Conservation (phyloP, 1,284 basidiomycete genomes). For the Tremellales sp. region DNA sequence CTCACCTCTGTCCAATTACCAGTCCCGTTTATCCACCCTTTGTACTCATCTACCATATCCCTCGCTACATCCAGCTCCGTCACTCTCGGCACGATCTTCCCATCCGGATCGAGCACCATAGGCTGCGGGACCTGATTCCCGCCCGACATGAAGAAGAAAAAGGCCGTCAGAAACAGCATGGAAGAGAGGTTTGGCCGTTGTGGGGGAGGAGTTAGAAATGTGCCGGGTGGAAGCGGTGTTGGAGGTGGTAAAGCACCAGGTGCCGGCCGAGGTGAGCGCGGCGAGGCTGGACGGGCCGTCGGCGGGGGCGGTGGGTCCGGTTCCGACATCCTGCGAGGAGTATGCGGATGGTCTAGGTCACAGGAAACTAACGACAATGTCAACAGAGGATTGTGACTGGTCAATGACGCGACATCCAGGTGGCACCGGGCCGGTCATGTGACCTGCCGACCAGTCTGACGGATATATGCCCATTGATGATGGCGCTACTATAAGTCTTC, state of each 20-base stretch:
- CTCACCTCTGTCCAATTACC: constrained; percentile 42
- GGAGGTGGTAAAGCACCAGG: constrained; percentile 5
- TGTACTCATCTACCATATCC: constrained; percentile 28
- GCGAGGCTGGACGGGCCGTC: constrained; percentile 9
- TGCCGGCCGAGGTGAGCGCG: constrained; percentile 14
- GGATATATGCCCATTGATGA: too few species aligned
- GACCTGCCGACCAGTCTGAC: too few species aligned
- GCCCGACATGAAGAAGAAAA: constrained; percentile 48
- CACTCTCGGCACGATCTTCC: constrained; percentile 25
- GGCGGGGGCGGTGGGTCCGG: not conserved
- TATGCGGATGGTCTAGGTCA: too few species aligned
- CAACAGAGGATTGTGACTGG: too few species aligned
- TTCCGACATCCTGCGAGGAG: not conserved
- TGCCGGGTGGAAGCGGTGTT: constrained; percentile 4
- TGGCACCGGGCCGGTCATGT: too few species aligned
- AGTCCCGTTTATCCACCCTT: constrained; percentile 31
- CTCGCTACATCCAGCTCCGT: constrained; percentile 34
- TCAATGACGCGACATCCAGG: too few species aligned
- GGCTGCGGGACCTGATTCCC: constrained; percentile 23
- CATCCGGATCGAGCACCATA: constrained; percentile 34
- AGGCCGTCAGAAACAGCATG: constrained; percentile 44
- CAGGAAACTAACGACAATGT: too few species aligned
- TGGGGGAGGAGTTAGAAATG: constrained; percentile 6
- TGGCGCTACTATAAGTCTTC: too few species aligned
- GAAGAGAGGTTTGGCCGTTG: constrained; percentile 34